These are phyloP conservation scores for Lactarius quietus DNA, from an alignment of 768 basidiomycete genomes.

Conservation along the genomic window DNA sequence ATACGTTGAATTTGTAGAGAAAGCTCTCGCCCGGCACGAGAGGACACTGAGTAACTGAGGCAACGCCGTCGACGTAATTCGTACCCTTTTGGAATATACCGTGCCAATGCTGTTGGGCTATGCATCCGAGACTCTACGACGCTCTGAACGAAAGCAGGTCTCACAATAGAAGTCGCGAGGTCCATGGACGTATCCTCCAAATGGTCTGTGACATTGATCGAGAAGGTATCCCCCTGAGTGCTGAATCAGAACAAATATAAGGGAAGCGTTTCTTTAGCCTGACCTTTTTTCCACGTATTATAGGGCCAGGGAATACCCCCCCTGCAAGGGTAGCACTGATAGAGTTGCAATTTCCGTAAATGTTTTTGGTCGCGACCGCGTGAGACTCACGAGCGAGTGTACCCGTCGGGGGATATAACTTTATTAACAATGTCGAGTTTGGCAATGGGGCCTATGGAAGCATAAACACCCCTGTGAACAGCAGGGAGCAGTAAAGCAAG, in stretches of 20 bases:
- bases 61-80: constrained; percentile 16
- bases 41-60: constrained; percentile 26
- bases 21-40: constrained; percentile 19
- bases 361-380: neutral
- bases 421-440: constrained; percentile 25
- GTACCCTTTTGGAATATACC: constrained; percentile 22
- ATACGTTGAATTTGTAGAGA: constrained; percentile 18
- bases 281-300: constrained; percentile 8
- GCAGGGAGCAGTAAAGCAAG: constrained; percentile 8
- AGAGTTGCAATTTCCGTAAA: neutral
- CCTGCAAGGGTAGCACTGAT: constrained; percentile 12
- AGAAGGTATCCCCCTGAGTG: constrained; percentile 6
- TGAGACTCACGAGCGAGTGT: constrained; percentile 19
- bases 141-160: neutral
- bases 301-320: constrained; percentile 9
- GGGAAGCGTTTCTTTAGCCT: neutral
- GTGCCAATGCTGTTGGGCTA: constrained; percentile 25
- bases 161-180: constrained; percentile 8
- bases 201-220: constrained; percentile 7
- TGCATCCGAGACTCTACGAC: neutral
- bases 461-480: constrained; percentile 6
- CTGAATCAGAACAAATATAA: neutral
- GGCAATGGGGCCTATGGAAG: constrained; percentile 27
- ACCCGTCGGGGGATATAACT: constrained; percentile 30
- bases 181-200: constrained; percentile 8